Conservation (phyloP, 2,329 filamentous ascomycete species). For the Lizonia empirigonia region DNA sequence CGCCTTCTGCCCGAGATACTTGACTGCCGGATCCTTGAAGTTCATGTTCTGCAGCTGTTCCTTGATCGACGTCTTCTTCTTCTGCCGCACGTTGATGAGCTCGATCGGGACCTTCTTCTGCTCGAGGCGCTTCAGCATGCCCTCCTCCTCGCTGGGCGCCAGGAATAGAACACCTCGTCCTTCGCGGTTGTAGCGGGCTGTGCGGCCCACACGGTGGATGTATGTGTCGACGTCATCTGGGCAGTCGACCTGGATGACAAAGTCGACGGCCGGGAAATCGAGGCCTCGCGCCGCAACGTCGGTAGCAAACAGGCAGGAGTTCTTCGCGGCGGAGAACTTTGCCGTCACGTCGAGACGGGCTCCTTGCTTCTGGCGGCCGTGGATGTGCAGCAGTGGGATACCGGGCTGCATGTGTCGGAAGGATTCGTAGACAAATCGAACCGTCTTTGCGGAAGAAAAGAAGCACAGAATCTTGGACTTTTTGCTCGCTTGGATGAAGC, state of each 20-base stretch:
- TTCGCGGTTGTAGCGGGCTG: slow-evolving; percentile 87
- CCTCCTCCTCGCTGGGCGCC: slow-evolving; percentile 87
- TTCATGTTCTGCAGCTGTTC: slow-evolving; percentile 91
- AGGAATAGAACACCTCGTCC: slow-evolving; percentile 90
- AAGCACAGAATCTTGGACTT: slow-evolving; percentile 97
- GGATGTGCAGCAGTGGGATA: slow-evolving; percentile 88
- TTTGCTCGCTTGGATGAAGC: slow-evolving; percentile 87
- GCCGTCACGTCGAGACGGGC: slow-evolving; percentile 86
- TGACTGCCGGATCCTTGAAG: slow-evolving; percentile 91
- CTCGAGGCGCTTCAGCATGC: slow-evolving; percentile 85
- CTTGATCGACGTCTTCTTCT: slow-evolving; percentile 86
- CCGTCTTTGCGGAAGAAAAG: slow-evolving; percentile 92
- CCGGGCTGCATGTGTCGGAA: slow-evolving; percentile 94
- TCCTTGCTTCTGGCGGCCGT: slow-evolving; percentile 90
- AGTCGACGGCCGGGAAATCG: slow-evolving; percentile 96
- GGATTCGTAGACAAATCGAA: slow-evolving; percentile 92
- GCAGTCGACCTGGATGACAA: slow-evolving; percentile 98
- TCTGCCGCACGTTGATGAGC: slow-evolving; percentile 82
- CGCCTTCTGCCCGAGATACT: slow-evolving; percentile 94
- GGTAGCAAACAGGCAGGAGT: slow-evolving; percentile 90
- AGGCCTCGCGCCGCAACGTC: slow-evolving; percentile 93
- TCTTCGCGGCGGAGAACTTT: slow-evolving; percentile 79
- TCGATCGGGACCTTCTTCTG: slow-evolving; percentile 90
- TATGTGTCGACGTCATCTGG: slow-evolving; percentile 97
- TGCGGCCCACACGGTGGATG: slow-evolving; percentile 93